These are phyloP conservation scores for Haematococcus lacustris DNA, from an alignment of 139 green algal species.

Conservation along the genomic window DNA sequence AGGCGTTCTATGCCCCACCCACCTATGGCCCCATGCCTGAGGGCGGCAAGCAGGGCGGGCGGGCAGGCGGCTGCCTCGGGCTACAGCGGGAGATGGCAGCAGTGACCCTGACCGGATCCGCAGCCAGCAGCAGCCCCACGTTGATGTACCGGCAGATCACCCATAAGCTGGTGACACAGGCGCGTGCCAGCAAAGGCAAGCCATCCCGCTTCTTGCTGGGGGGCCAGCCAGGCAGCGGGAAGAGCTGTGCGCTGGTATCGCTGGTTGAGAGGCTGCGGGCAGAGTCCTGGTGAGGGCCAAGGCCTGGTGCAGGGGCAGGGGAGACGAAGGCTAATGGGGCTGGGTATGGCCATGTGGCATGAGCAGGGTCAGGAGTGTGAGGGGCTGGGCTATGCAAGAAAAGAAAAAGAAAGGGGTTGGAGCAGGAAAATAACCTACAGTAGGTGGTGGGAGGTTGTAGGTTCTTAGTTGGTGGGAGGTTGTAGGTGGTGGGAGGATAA, in stretches of 20 bases:
- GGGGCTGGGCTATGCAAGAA: too few species aligned
- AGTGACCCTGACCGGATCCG: background rate
- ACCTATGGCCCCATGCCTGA: too few species aligned
- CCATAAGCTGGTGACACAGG: background rate
- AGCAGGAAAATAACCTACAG: too few species aligned
- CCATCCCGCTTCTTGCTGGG: conserved; percentile 6
- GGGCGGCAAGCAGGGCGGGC: too few species aligned
- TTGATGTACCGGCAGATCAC: background rate
- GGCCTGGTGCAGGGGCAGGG: background rate
- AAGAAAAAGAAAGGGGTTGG: too few species aligned
- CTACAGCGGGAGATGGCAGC: conserved; percentile 1
- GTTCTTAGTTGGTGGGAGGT: too few species aligned
- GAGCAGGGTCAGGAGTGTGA: too few species aligned
- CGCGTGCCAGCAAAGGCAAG: background rate
- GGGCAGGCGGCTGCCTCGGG: conserved; percentile 4
- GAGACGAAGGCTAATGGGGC: background rate
- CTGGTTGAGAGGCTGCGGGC: conserved; percentile 45
- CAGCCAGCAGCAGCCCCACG: background rate
- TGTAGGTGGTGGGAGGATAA: too few species aligned
- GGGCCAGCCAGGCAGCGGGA: conserved; percentile 36
- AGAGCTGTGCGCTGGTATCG: conserved; percentile 48
- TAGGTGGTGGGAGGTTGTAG: too few species aligned
- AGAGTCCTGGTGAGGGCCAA: conserved; percentile 26
- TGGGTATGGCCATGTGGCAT: too few species aligned
- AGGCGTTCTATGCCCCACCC: conserved; percentile 7